Percentiles rank a stretch among this genome's conserved stretches.
phyloP scores from a whole-genome alignment of 208 protist genomes.

The Acanthamoeba castellanii region DNA sequence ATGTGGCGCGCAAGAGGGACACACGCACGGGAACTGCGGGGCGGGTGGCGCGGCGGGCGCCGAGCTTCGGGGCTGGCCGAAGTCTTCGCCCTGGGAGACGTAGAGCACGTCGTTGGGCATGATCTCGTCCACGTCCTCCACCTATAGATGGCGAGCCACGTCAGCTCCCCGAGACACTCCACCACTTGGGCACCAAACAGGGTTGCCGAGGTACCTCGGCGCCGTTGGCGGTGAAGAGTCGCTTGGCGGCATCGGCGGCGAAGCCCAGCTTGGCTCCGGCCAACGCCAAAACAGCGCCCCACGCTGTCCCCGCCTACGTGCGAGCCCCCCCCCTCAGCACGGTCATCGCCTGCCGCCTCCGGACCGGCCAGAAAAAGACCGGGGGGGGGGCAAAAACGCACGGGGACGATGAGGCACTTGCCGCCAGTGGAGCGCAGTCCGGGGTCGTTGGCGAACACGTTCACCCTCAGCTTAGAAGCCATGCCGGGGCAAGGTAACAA shows the following conservation, averaged over 20 bases:
- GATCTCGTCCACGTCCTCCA: background rate
- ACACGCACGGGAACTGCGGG: too few relatives aligned
- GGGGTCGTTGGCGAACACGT: background rate
- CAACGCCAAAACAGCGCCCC: background rate
- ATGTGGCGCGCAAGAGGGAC: too few relatives aligned
- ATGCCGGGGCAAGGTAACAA: background rate
- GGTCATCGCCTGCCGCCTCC: too few relatives aligned
- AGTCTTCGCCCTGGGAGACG: background rate
- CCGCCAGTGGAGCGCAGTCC: background rate
- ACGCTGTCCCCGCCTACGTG: background rate
- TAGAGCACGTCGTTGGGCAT: slow-evolving; percentile 31
- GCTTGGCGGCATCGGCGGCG: background rate
- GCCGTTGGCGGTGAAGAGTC: background rate
- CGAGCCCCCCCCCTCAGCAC: too few relatives aligned
- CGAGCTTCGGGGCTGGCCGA: background rate
- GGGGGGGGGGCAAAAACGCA: background rate
- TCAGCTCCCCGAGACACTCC: background rate
- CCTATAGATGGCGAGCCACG: background rate
- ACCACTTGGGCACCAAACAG: background rate
- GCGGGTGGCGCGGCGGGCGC: background rate
- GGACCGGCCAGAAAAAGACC: too few relatives aligned
- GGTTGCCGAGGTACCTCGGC: background rate
- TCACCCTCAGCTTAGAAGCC: background rate
- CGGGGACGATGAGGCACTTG: slow-evolving; percentile 21
- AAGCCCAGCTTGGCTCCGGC: background rate